A percentile compares a stretch with the other conserved stretches of the same genome.
phyloP scores from a whole-genome alignment of 1,284 basidiomycete genomes.

The Inonotus obliquus region DNA sequence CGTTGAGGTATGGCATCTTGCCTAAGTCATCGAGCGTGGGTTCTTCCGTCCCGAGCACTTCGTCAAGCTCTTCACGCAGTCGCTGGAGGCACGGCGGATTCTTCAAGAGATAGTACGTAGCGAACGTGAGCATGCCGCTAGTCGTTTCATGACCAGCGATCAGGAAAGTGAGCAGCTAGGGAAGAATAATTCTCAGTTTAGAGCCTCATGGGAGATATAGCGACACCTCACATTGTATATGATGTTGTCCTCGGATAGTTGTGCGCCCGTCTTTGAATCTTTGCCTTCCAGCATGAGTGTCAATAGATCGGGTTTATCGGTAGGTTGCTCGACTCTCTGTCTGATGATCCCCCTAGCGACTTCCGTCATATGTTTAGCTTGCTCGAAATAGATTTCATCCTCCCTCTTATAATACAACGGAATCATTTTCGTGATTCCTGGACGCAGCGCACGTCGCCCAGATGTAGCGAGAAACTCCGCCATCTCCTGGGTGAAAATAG shows the following conservation, averaged over 20 bases:
- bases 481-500: conserved; percentile 39
- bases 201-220: background rate
- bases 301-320: conserved; percentile 41
- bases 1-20: conserved; percentile 42
- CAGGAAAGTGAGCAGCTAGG: conserved; percentile 47
- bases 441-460: conserved; percentile 33
- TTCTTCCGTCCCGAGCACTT: conserved; percentile 35
- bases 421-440: conserved; percentile 27
- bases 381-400: conserved; percentile 37
- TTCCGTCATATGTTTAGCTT: conserved; percentile 37
- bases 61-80: conserved; percentile 43
- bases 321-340: conserved; percentile 32
- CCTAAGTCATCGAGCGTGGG: conserved; percentile 35
- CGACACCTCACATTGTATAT: conserved; percentile 35
- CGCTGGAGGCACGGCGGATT: conserved; percentile 40
- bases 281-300: conserved; percentile 43
- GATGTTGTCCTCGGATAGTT: conserved; percentile 41
- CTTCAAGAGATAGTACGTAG: conserved; percentile 41
- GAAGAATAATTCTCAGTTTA: background rate
- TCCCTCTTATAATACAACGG: conserved; percentile 33
- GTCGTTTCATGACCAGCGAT: conserved; percentile 52
- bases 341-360: conserved; percentile 37
- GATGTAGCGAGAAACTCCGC: conserved; percentile 38
- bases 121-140: conserved; percentile 38
- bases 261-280: conserved; percentile 44